These are phyloP conservation scores for Yueomyces sp. DNA, from an alignment of 1,139 yeast species.

Conservation along the genomic window DNA sequence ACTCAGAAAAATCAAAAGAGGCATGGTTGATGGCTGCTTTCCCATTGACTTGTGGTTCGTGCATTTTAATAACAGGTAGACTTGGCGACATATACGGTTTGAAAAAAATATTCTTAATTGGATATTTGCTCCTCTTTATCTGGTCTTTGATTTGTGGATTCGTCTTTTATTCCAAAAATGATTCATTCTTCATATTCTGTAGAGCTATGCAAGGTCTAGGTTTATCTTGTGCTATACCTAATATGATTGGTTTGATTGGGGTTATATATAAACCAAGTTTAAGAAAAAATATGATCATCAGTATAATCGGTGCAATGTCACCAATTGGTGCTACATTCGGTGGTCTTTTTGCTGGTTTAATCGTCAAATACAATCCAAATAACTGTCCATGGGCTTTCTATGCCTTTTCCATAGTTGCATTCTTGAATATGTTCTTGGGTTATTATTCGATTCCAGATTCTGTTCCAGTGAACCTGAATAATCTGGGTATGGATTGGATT, in stretches of 20 bases:
- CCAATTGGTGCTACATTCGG: conserved; percentile 46
- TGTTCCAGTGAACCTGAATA: conserved; percentile 14
- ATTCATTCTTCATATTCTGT: conserved; percentile 36
- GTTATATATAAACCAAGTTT: conserved; percentile 32
- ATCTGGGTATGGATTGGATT: conserved; percentile 28
- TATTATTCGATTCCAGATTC: conserved; percentile 27
- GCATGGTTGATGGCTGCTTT: conserved; percentile 49
- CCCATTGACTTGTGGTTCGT: conserved; percentile 44
- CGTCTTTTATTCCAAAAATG: conserved; percentile 31
- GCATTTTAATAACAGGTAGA: conserved; percentile 38
- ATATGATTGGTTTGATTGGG: conserved; percentile 41
- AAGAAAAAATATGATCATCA: conserved; percentile 39
- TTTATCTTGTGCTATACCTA: conserved; percentile 39
- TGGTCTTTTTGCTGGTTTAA: conserved; percentile 35
- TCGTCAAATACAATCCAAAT: conserved; percentile 27
- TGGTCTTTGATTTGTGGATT: conserved; percentile 39
- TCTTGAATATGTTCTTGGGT: conserved; percentile 23
- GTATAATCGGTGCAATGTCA: conserved; percentile 41
- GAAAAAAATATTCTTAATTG: conserved; percentile 30
- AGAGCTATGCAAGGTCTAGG: conserved; percentile 47
- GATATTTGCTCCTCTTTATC: conserved; percentile 32
- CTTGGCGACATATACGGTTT: conserved; percentile 44
- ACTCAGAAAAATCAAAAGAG: conserved; percentile 18
- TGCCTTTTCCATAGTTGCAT: conserved; percentile 30
- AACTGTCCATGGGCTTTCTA: conserved; percentile 45